Conservation (phyloP, 2,329 filamentous ascomycete species). For the Venturia aucupariae region DNA sequence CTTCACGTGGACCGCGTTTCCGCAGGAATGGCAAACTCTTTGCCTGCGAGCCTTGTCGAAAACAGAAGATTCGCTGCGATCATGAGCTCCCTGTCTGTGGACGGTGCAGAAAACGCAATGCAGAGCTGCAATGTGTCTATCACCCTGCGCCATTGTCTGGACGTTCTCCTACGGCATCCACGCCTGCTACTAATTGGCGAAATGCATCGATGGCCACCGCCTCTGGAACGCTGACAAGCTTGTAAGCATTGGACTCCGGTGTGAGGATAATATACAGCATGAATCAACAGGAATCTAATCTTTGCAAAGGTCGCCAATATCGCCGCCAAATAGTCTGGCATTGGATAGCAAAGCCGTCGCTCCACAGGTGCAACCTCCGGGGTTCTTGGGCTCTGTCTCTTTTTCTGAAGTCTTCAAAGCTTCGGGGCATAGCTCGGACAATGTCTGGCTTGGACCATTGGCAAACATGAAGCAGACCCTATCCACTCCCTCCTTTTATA, state of each 20-base stretch:
- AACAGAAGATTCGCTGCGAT: constrained; percentile 12
- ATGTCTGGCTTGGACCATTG: constrained; percentile 10
- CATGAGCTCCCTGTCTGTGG: constrained; percentile 9
- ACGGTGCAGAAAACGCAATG: constrained; percentile 7
- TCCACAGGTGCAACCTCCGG: neutral
- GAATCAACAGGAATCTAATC: neutral
- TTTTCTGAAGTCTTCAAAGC: constrained; percentile 12
- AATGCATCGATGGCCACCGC: neutral
- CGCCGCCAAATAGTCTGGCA: neutral
- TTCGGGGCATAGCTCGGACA: constrained; percentile 12
- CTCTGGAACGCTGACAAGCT: neutral
- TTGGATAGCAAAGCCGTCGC: neutral
- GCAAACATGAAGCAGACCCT: constrained; percentile 5
- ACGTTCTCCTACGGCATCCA: neutral
- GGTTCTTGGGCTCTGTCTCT: constrained; percentile 5
- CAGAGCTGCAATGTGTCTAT: constrained; percentile 10
- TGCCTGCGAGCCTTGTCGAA: constrained; percentile 11
- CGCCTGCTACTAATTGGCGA: constrained; percentile 1
- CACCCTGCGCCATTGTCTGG: constrained; percentile 11
- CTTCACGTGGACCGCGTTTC: constrained; percentile 9
- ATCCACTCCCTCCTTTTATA: constrained; percentile 5
- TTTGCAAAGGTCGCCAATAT: neutral
- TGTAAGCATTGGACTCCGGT: neutral
- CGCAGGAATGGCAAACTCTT: constrained; percentile 13
- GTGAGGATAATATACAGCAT: neutral